Conservation (phyloP, 257 asterid species). For the Ballota nigra region DNA sequence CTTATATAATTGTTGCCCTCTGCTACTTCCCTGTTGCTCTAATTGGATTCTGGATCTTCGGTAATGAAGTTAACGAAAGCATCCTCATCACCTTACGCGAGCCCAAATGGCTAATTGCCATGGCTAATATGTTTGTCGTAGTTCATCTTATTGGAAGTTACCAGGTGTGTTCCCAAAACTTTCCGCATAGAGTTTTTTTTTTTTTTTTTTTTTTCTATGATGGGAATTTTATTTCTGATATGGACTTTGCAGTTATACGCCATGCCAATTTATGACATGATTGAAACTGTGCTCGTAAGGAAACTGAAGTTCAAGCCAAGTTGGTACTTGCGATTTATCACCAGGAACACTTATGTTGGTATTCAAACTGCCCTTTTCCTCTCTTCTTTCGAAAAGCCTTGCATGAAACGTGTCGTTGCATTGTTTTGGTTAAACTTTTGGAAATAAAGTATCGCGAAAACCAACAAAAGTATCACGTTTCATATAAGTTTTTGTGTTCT, state of each 20-base stretch:
- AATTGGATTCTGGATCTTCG: slow-evolving; percentile 15
- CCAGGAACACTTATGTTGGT: slow-evolving; percentile 47
- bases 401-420: too few relatives aligned
- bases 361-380: neutral
- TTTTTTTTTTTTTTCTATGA: neutral
- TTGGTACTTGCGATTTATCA: slow-evolving; percentile 34
- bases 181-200: neutral
- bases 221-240: neutral
- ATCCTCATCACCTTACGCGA: slow-evolving; percentile 9
- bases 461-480: neutral
- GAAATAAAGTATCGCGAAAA: neutral
- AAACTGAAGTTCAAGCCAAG: slow-evolving; percentile 32
- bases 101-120: slow-evolving; percentile 17
- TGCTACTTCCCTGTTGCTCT: slow-evolving; percentile 23
- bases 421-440: too few relatives aligned
- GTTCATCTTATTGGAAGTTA: slow-evolving; percentile 27
- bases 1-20: neutral
- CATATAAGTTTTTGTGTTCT: neutral
- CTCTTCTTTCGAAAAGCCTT: neutral
- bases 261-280: slow-evolving; percentile 55
- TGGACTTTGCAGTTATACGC: slow-evolving; percentile 37
- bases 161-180: slow-evolving; percentile 7
- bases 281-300: slow-evolving; percentile 45
- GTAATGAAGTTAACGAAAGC: neutral
- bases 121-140: slow-evolving; percentile 19